These are phyloP conservation scores for Ulmus americana DNA, from an alignment of 331 rosid genomes.

Conservation along the genomic window DNA sequence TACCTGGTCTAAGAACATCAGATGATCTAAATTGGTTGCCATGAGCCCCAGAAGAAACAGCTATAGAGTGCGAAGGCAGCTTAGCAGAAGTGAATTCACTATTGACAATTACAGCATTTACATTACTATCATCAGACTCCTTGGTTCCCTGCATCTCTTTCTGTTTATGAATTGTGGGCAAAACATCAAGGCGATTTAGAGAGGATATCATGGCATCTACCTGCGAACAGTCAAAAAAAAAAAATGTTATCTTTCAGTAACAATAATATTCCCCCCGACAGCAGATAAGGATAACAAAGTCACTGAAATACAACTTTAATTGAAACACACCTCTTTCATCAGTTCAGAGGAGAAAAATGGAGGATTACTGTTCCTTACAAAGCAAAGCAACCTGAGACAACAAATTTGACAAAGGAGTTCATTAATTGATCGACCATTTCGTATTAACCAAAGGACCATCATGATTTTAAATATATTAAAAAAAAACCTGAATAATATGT, in stretches of 20 bases:
- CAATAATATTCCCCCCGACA: constrained; percentile 17
- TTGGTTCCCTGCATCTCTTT: constrained; percentile 18
- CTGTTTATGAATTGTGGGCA: constrained; percentile 23
- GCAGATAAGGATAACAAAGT: constrained; percentile 6
- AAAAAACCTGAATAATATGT: constrained; percentile 50
- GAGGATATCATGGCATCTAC: constrained; percentile 46
- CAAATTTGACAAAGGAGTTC: constrained; percentile 27
- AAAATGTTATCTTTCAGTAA: constrained; percentile 27
- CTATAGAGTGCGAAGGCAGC: constrained; percentile 22
- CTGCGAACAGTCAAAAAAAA: constrained; percentile 35
- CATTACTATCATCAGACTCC: constrained; percentile 19
- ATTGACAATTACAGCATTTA: constrained; percentile 19
- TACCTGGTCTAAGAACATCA: constrained; percentile 39
- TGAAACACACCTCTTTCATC: constrained; percentile 60
- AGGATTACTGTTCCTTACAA: constrained; percentile 36
- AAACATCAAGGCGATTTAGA: constrained; percentile 31
- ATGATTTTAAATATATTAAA: background rate
- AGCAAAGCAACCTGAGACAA: constrained; percentile 56
- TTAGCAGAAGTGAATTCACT: constrained; percentile 33
- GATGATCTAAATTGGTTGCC: constrained; percentile 18
- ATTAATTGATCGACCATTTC: constrained; percentile 6
- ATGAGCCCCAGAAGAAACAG: constrained; percentile 16
- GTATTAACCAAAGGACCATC: background rate
- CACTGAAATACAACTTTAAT: constrained; percentile 14
- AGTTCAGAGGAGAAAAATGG: constrained; percentile 45